Base-by-base conservation (phyloP, 768 basidiomycete species). In the Lentinula guzmanii region DNA sequence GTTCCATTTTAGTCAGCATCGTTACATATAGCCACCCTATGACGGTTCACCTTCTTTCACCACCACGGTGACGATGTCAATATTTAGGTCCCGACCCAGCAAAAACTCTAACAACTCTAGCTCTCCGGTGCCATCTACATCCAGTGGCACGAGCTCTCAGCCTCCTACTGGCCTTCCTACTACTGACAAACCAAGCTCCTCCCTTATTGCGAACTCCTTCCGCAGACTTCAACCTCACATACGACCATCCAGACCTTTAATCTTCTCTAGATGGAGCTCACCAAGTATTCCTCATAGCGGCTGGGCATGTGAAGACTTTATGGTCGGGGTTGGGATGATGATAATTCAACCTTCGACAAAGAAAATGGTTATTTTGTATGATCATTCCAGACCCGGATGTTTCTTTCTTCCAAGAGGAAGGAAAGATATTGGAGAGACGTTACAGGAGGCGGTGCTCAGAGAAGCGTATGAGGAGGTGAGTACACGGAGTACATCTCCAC, bases 391-490 rank as follows among this genome's bases (percentile, higher is more conserved):
- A 42, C 60, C 58, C 35, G 68, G 73, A 7, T 67, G 72, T n/a
- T 88, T 79, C 79, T 86, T 88, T 68, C 74, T 88, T 3, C 87
- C 87, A 0, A 78, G 78, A 55, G 87, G 87, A 7, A 71, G 87
- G 51, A 90, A 89, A 69, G 87, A 90, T 68, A 65, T 82, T 0
- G 86, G 85, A 5, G 87, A 90, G 73, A 79, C 78, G 2, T 68
- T 87, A 31, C 86, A 87, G 67, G 69, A 78, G 51, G 68, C 86
- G 0, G 86, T 83, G 0, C 69, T 88, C 43, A 73, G 87, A 50
- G 87, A 89, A 71, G 86, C 83, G 4, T 82, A 85, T 67, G 86
- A 89, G 68, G 86, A 88, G 81, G 86, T 85, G 61, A 42, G 73
- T 63, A 28, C 28, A 24, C 3, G 5, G 13, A 13, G 35, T 35